Conservation (phyloP, 2,329 filamentous ascomycete genomes). For the Neofusicoccum umdonicola region DNA sequence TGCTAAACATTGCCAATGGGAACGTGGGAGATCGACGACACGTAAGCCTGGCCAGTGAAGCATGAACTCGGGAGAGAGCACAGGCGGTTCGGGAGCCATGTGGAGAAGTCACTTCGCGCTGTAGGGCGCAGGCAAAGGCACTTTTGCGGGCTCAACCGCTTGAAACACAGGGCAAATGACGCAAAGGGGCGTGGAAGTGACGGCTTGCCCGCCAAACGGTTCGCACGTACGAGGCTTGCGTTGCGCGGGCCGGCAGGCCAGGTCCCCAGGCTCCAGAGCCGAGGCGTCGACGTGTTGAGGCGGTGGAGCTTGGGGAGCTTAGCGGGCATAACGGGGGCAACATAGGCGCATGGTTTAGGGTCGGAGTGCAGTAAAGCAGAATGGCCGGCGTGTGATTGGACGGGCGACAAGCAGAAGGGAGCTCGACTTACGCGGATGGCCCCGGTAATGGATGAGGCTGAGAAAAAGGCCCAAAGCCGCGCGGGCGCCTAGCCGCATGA, state of each 20-base stretch:
- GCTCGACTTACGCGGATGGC: slow-evolving; percentile 1
- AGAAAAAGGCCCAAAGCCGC: background rate
- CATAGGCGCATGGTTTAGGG: background rate
- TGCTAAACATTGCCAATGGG: background rate
- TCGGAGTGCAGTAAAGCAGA: background rate
- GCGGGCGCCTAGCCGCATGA: background rate
- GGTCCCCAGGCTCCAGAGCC: background rate
- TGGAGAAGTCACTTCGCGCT: background rate
- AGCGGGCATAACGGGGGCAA: background rate
- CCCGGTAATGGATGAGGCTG: background rate
- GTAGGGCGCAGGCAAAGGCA: background rate
- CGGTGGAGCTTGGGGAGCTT: background rate
- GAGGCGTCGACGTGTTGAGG: background rate
- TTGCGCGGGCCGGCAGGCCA: background rate
- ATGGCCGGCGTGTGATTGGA: background rate
- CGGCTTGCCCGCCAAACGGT: background rate
- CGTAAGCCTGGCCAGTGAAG: background rate
- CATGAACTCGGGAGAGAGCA: slow-evolving; percentile 1
- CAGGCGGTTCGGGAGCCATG: background rate
- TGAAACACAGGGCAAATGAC: background rate
- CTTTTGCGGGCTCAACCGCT: background rate
- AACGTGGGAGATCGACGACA: background rate
- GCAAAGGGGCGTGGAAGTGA: background rate
- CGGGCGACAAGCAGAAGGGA: background rate
- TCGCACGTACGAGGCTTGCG: background rate